Evolutionary conservation across 2,329 filamentous ascomycete species (phyloP).

Genomic region (Plectosphaerella cucumerina): DNA sequence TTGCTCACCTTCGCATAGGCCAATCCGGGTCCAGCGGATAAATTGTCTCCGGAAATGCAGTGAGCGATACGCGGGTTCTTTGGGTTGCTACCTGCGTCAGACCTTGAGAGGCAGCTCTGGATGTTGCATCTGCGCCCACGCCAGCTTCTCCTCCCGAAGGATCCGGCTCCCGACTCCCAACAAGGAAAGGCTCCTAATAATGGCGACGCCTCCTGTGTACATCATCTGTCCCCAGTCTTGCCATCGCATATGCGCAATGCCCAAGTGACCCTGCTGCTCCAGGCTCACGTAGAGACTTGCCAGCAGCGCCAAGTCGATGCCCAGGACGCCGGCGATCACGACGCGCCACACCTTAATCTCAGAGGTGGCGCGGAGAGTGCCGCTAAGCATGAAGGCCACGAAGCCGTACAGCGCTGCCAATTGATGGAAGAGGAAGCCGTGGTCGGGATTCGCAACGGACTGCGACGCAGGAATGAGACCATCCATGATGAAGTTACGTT

Average conservation of each 20-base stretch:
- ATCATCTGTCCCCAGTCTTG: conserved; percentile 15
- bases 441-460: conserved; percentile 12
- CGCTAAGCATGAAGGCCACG: conserved; percentile 10
- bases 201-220: conserved; percentile 11
- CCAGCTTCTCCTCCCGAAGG: not conserved
- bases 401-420: conserved; percentile 15
- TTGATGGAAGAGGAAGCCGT: conserved; percentile 17
- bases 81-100: too few species aligned
- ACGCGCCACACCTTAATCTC: conserved; percentile 17
- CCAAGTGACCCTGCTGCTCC: conserved; percentile 10
- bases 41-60: too few species aligned
- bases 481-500: conserved; percentile 13
- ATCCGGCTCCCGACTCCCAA: conserved; percentile 9
- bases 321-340: conserved; percentile 11
- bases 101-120: too few species aligned
- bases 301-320: conserved; percentile 15
- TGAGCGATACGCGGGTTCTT: too few species aligned
- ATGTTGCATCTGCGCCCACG: not conserved
- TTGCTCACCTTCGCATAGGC: too few species aligned
- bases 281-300: conserved; percentile 13
- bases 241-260: conserved; percentile 6
- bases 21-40: too few species aligned
- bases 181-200: conserved; percentile 14
- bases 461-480: conserved; percentile 11
- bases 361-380: conserved; percentile 7